Conservation (phyloP, 257 asterid genomes). For the Salvia hispanica region DNA sequence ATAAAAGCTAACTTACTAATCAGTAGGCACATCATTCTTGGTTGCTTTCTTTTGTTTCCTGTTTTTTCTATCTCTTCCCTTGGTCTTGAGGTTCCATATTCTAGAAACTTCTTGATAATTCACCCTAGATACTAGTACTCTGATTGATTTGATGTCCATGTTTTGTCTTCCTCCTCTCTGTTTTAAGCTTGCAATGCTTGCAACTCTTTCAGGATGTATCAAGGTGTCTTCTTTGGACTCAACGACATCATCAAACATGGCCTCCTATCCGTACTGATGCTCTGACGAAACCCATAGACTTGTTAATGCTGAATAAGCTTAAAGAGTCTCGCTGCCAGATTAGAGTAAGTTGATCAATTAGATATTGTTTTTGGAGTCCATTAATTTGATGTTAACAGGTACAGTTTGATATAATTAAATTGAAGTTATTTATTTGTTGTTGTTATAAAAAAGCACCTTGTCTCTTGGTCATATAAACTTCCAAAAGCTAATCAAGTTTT, state of each 20-base stretch:
- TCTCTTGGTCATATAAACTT: no score
- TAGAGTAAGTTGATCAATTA: slow-evolving; percentile 55
- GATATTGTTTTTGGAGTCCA: slow-evolving; percentile 10
- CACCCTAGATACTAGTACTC: slow-evolving; percentile 4
- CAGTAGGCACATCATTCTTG: slow-evolving; percentile 14
- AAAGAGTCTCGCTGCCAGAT: slow-evolving; percentile 86
- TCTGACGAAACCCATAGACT: slow-evolving; percentile 81
- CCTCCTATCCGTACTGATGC: slow-evolving; percentile 95
- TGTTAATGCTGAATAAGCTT: slow-evolving; percentile 83
- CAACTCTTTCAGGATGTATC: slow-evolving; percentile 77
- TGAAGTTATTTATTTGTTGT: neutral
- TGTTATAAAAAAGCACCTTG: neutral
- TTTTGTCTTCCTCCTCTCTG: slow-evolving; percentile 9
- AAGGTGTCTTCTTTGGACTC: slow-evolving; percentile 98
- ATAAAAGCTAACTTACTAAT: slow-evolving; percentile 1
- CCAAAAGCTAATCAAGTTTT: slow-evolving; percentile 1
- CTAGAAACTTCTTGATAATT: slow-evolving; percentile 18
- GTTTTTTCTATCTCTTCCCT: neutral
- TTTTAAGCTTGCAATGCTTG: slow-evolving; percentile 15
- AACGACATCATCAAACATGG: slow-evolving; percentile 98
- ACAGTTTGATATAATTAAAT: neutral
- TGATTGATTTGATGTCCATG: slow-evolving; percentile 12
- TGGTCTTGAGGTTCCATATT: slow-evolving; percentile 23
- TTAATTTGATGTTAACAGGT: slow-evolving; percentile 16
- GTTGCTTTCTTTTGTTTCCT: slow-evolving; percentile 17